Conservation (phyloP, 1,139 yeast species). For the Geotrichum fermentans region DNA sequence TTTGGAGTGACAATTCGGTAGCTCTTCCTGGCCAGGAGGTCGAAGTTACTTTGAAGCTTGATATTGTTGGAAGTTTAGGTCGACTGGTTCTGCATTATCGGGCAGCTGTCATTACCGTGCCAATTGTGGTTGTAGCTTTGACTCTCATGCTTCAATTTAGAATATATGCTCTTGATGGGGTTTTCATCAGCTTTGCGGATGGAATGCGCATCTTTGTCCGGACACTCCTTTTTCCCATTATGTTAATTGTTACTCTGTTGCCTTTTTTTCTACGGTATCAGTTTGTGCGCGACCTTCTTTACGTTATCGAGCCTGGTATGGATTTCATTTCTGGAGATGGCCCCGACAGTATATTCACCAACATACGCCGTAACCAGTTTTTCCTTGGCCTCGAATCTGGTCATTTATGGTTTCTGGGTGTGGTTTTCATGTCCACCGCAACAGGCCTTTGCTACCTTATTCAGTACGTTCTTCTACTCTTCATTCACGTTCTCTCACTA, state of each 20-base stretch:
- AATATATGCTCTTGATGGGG: conserved; percentile 32
- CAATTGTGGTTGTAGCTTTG: conserved; percentile 31
- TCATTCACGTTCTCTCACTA: not conserved
- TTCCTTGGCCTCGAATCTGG: conserved; percentile 65
- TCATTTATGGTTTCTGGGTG: conserved; percentile 54
- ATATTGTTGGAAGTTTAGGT: conserved; percentile 37
- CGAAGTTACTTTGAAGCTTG: conserved; percentile 34
- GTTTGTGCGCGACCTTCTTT: conserved; percentile 25
- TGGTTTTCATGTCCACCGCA: conserved; percentile 52
- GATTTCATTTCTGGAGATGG: conserved; percentile 28
- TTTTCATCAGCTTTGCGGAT: conserved; percentile 50
- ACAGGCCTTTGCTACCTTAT: conserved; percentile 44
- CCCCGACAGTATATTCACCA: conserved; percentile 25
- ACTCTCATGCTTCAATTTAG: conserved; percentile 30
- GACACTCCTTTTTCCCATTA: conserved; percentile 28
- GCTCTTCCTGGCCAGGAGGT: too few species aligned
- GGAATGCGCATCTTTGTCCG: conserved; percentile 42
- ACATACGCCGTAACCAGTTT: conserved; percentile 40
- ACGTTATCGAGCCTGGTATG: conserved; percentile 38
- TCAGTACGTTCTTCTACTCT: conserved; percentile 28
- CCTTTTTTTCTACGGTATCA: conserved; percentile 36
- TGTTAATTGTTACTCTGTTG: conserved; percentile 38
- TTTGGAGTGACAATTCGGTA: conserved; percentile 37
- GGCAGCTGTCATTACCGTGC: conserved; percentile 33
- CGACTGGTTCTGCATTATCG: conserved; percentile 37